These are phyloP conservation scores for Chaetomiaceae sp. DNA, from an alignment of 2,329 filamentous ascomycete genomes.

Conservation along the genomic window DNA sequence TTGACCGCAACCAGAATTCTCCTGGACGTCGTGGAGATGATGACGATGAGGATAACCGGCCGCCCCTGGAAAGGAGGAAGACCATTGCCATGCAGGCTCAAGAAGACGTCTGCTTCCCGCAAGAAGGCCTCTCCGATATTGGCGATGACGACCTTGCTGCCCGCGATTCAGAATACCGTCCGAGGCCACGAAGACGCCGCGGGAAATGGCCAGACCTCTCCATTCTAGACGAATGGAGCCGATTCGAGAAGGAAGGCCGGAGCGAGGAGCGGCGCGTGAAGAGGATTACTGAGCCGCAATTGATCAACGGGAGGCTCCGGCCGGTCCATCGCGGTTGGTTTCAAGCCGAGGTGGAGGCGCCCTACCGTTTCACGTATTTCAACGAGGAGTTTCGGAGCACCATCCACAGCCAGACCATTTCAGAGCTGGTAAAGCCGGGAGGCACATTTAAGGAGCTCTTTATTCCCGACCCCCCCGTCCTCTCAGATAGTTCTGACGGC, in stretches of 20 bases:
- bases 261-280: constrained; percentile 80
- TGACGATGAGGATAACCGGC: constrained; percentile 24
- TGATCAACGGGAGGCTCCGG: constrained; percentile 83
- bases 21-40: constrained; percentile 18
- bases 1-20: constrained; percentile 35
- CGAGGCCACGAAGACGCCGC: constrained; percentile 53
- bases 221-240: constrained; percentile 83
- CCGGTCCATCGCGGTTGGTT: constrained; percentile 80
- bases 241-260: constrained; percentile 81
- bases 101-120: constrained; percentile 90
- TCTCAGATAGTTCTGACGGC: constrained; percentile 65
- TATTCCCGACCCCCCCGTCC: constrained; percentile 73
- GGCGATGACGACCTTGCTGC: constrained; percentile 66
- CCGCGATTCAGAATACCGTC: constrained; percentile 35
- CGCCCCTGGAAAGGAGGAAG: constrained; percentile 45
- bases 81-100: constrained; percentile 63
- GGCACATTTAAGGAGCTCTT: constrained; percentile 84
- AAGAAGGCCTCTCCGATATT: constrained; percentile 71
- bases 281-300: constrained; percentile 87
- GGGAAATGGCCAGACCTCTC: constrained; percentile 81
- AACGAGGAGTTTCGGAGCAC: constrained; percentile 96
- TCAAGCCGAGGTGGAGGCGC: constrained; percentile 79
- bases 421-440: constrained; percentile 82
- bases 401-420: constrained; percentile 93
- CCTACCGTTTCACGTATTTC: constrained; percentile 97